Evolutionary conservation across 2,329 filamentous ascomycete species (phyloP), one percentile per base, ranked within the genome.

Genomic region (Sclerotinia subarctica): DNA sequence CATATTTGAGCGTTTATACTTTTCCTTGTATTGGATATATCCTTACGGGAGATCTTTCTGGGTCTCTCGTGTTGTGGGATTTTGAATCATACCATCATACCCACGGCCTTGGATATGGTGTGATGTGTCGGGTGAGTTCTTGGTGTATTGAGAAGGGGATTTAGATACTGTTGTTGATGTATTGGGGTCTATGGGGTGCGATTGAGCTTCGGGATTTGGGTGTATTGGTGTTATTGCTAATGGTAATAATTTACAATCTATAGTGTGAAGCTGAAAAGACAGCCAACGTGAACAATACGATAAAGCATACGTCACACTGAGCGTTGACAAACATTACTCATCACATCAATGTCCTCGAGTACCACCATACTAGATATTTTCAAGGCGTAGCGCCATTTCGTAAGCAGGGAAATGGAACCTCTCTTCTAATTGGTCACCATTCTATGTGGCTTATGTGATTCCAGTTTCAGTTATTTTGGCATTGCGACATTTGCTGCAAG

Each of bases 381-480:
- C 3, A 32, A 24, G 26, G 52, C 32, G 10, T 19, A 47, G 29
- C 38, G 11, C 5, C 17, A 32, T 35, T 32, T 35, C 2, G 29
- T 56, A 32, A 56, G 29, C 38, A 35, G 15, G 21, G 5, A 6
- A 7, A 5, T n/a, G 3, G 53, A 5, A 6, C 1, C 11, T 8
- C 2, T n/a, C 6, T 15, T 56, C 53, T 38, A 11, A 56, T 56
- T 56, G 53, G 53, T 21, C 32, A 15, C 53, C 15, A 7, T 47
- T 21, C n/a, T n/a, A 7, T 21, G 6, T 26, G 15, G 54, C 44
- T 38, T 38, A 11, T 21, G 29, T 29, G 29, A 38, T 57, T 47
- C 59, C 11, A 8, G 64, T 66, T 66, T 66, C 64, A 66, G 42
- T 19, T 35, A n/a, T n/a, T 26, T 49, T 4, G 2, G 38, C 38